Conservation (phyloP, 441 rosid genomes). For the Manihot esculenta region DNA sequence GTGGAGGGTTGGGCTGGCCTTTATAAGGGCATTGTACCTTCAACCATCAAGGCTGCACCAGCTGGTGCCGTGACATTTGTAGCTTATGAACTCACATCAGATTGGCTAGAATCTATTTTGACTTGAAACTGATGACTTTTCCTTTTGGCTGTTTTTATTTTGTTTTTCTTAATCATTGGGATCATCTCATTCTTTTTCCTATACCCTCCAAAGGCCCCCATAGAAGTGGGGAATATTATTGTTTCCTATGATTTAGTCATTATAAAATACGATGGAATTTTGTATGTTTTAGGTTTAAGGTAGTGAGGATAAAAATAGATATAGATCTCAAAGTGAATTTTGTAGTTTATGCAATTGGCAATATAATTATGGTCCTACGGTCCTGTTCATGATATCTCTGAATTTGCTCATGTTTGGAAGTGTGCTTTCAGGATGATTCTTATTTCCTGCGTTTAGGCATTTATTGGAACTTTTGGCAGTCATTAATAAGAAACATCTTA, state of each 20-base stretch:
- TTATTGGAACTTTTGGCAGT: too few species aligned
- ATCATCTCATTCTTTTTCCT: slow-evolving; percentile 31
- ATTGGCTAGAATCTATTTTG: slow-evolving; percentile 69
- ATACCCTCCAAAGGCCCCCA: slow-evolving; percentile 7
- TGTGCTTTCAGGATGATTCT: too few species aligned
- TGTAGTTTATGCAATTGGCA: background rate
- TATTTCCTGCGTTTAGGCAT: too few species aligned
- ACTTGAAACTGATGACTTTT: slow-evolving; percentile 29
- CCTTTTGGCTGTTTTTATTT: background rate
- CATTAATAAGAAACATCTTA: too few species aligned
- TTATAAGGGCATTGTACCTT: slow-evolving; percentile 91
- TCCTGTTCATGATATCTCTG: background rate
- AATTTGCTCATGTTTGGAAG: background rate
- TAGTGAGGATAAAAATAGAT: background rate
- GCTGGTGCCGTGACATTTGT: slow-evolving; percentile 97
- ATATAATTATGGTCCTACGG: background rate
- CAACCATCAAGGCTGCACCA: slow-evolving; percentile 98
- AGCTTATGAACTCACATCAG: slow-evolving; percentile 69
- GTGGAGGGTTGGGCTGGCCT: slow-evolving; percentile 89
- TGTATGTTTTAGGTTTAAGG: slow-evolving; percentile 11
- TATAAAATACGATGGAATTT: background rate
- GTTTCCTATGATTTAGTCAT: slow-evolving; percentile 15
- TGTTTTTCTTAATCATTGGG: slow-evolving; percentile 21
- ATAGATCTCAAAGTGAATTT: background rate
- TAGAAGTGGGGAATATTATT: background rate